Conservation (phyloP, 2,329 filamentous ascomycete species). For the Penicillium rolfsii region DNA sequence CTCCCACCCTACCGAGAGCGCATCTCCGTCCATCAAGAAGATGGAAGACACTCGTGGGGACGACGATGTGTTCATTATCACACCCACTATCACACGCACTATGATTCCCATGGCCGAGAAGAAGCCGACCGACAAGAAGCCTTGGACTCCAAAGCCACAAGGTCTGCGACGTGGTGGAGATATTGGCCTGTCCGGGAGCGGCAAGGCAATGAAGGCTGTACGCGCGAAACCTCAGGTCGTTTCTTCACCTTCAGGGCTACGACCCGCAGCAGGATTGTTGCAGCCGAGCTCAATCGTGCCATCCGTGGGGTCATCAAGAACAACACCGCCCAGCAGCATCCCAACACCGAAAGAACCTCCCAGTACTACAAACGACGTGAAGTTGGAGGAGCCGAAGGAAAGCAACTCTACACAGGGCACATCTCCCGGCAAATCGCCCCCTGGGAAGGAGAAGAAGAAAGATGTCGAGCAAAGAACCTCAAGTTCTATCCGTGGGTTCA, state of each 20-base stretch:
- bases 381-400: not conserved
- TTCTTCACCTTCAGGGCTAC: constrained; percentile 33
- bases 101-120: constrained; percentile 35
- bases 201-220: constrained; percentile 35
- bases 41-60: constrained; percentile 22
- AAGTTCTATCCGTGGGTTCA: constrained; percentile 42
- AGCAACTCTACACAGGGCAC: not conserved
- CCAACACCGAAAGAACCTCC: constrained; percentile 17
- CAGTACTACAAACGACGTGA: constrained; percentile 11
- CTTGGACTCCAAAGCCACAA: constrained; percentile 20
- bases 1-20: constrained; percentile 15
- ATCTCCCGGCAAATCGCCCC: constrained; percentile 1
- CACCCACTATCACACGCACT: constrained; percentile 49
- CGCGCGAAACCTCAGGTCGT: constrained; percentile 32
- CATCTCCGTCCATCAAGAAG: constrained; percentile 20
- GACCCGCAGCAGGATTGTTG: constrained; percentile 30
- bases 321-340: constrained; percentile 18
- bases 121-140: constrained; percentile 28
- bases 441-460: constrained; percentile 9
- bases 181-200: constrained; percentile 26
- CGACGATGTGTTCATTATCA: constrained; percentile 43
- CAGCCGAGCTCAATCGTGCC: constrained; percentile 29
- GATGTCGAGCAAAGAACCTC: constrained; percentile 15
- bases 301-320: constrained; percentile 28
- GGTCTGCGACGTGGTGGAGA: constrained; percentile 27